phyloP scores from a whole-genome alignment of 768 basidiomycete genomes.

The Panellus pusillus region DNA sequence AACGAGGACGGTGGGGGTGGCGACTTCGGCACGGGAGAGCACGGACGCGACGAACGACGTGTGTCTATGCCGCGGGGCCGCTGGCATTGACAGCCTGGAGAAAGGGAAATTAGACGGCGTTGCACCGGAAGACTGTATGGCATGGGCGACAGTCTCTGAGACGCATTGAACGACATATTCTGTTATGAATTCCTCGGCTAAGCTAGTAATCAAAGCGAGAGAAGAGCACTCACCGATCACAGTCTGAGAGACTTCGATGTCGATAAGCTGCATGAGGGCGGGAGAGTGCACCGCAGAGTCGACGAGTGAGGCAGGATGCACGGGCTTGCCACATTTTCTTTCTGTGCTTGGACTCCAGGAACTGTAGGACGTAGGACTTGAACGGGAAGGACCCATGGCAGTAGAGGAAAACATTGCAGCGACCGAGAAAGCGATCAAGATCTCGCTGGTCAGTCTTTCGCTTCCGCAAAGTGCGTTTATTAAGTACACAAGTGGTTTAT shows the following conservation, averaged over 20 bases:
- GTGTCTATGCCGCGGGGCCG: slow-evolving; percentile 56
- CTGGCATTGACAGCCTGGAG: slow-evolving; percentile 50
- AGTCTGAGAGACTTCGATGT: slow-evolving; percentile 58
- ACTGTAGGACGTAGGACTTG: neutral
- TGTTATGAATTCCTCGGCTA: slow-evolving; percentile 26
- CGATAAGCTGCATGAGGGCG: slow-evolving; percentile 67
- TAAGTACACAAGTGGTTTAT: too few relatives aligned
- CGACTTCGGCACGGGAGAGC: slow-evolving; percentile 71
- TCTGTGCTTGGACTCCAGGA: neutral
- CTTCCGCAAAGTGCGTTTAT: too few relatives aligned
- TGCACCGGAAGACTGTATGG: slow-evolving; percentile 62
- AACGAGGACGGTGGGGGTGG: slow-evolving; percentile 65
- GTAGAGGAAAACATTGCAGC: neutral
- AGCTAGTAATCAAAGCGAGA: neutral
- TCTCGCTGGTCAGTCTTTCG: neutral
- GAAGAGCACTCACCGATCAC: slow-evolving; percentile 59
- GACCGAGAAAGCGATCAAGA: neutral
- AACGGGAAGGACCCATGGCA: neutral
- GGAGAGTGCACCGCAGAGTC: slow-evolving; percentile 63
- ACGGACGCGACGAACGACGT: slow-evolving; percentile 66
- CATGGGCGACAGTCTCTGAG: slow-evolving; percentile 72
- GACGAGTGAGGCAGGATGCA: slow-evolving; percentile 41
- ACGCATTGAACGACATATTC: slow-evolving; percentile 73
- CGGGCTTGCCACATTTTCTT: neutral
- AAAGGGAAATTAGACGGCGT: slow-evolving; percentile 2